A percentile compares a stretch with the other conserved stretches of the same genome.
Conservation (phyloP, 495 filamentous ascomycete genomes). For the Aspergillus ellipticus region DNA sequence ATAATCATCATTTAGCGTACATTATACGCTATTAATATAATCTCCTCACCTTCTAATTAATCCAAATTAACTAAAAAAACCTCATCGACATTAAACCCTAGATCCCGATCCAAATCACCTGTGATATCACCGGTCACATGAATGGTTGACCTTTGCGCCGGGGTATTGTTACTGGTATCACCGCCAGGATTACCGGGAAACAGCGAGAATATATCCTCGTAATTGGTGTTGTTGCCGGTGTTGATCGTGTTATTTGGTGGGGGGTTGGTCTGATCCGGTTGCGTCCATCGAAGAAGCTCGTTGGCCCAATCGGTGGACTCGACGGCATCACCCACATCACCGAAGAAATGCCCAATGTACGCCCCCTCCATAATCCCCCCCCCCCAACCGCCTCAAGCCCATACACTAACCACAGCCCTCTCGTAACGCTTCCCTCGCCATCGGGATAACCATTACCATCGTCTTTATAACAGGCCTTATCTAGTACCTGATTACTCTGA, state of each 20-base stretch:
- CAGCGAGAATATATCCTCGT: slow-evolving; percentile 23
- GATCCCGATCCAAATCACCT: slow-evolving; percentile 42
- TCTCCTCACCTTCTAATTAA: neutral
- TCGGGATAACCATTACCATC: slow-evolving; percentile 21
- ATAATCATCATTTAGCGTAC: neutral
- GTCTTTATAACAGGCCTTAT: slow-evolving; percentile 40
- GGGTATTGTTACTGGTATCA: slow-evolving; percentile 8
- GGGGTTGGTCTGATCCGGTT: slow-evolving; percentile 13
- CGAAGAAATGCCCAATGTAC: slow-evolving; percentile 64
- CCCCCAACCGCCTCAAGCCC: no score
- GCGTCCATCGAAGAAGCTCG: slow-evolving; percentile 29
- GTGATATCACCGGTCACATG: slow-evolving; percentile 29
- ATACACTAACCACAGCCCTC: slow-evolving; percentile 1
- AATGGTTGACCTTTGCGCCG: neutral
- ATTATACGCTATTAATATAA: neutral
- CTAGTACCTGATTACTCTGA: slow-evolving; percentile 41
- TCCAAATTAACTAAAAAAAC: slow-evolving; percentile 39
- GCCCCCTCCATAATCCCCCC: neutral
- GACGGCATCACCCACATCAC: slow-evolving; percentile 62
- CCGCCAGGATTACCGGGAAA: slow-evolving; percentile 15
- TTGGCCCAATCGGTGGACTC: slow-evolving; percentile 57
- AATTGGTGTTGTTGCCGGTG: slow-evolving; percentile 10
- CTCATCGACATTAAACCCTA: slow-evolving; percentile 38
- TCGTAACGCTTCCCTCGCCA: slow-evolving; percentile 4
- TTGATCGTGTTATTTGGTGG: neutral